Conservation (phyloP, 2,329 filamentous ascomycete species). For the Fusarium scirpi region DNA sequence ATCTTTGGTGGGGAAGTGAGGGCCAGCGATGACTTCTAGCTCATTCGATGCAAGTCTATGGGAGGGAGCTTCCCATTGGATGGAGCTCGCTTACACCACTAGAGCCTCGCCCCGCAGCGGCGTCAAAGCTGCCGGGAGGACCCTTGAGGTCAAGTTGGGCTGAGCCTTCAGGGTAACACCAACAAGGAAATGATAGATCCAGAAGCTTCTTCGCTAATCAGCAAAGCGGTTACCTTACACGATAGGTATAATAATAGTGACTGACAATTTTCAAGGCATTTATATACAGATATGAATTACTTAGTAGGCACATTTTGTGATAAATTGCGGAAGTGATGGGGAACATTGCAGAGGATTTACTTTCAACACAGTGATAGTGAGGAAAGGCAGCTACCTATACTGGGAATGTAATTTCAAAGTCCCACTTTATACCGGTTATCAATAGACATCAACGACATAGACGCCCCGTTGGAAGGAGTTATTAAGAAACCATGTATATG, state of each 20-base stretch:
- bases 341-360: no score
- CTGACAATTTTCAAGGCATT: not conserved
- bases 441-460: not conserved
- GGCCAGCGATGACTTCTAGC: conserved; percentile 56
- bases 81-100: conserved; percentile 16
- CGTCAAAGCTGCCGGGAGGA: conserved; percentile 37
- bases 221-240: not conserved
- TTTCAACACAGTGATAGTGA: not conserved
- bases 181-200: conserved; percentile 17
- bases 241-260: not conserved
- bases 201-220: conserved; percentile 29
- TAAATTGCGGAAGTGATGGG: not conserved
- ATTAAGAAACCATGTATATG: not conserved
- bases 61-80: conserved; percentile 49
- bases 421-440: not conserved
- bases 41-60: conserved; percentile 56
- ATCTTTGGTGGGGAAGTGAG: conserved; percentile 50
- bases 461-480: not conserved
- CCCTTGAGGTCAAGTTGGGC: conserved; percentile 12
- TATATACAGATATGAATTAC: no score
- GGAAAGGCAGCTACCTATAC: not conserved
- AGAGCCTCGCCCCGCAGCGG: conserved; percentile 23
- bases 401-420: accelerated
- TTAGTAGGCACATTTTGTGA: not conserved
- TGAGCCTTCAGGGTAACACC: conserved; percentile 35